Evolutionary conservation across 306 rosid species (phyloP).

Genomic region (Heteromeles arbutifolia): DNA sequence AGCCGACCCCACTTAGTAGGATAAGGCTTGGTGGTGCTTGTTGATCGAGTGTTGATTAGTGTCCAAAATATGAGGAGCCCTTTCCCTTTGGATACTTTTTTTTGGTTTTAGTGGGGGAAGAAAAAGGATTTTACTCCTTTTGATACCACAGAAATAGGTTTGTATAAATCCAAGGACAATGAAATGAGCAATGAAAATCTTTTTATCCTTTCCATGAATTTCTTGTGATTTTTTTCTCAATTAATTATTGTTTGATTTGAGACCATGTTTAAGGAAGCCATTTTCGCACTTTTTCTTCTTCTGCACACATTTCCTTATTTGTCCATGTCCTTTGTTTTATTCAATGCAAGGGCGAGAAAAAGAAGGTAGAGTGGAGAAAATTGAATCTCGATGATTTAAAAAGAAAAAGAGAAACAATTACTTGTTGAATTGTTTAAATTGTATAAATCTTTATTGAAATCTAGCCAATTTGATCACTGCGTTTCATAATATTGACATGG

Average conservation of each 20-base stretch:
- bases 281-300: no score
- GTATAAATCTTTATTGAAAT: background rate
- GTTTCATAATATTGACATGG: background rate
- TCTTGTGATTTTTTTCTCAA: background rate
- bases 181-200: conserved; percentile 3
- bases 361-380: background rate
- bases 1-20: no score
- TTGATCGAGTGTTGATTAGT: background rate
- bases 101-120: no score
- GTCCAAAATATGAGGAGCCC: no score
- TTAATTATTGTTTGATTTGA: no score
- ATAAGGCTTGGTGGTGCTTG: no score
- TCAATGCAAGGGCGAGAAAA: background rate
- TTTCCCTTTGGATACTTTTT: no score
- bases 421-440: background rate
- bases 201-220: background rate
- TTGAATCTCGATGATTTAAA: background rate
- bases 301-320: no score
- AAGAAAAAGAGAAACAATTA: no score
- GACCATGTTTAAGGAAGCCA: no score
- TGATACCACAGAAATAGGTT: background rate
- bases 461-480: background rate
- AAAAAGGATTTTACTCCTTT: background rate
- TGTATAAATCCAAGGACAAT: background rate
- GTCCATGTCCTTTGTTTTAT: background rate